These are phyloP conservation scores for Colletotrichum viniferum DNA, from an alignment of 2,329 filamentous ascomycete species.

Conservation along the genomic window DNA sequence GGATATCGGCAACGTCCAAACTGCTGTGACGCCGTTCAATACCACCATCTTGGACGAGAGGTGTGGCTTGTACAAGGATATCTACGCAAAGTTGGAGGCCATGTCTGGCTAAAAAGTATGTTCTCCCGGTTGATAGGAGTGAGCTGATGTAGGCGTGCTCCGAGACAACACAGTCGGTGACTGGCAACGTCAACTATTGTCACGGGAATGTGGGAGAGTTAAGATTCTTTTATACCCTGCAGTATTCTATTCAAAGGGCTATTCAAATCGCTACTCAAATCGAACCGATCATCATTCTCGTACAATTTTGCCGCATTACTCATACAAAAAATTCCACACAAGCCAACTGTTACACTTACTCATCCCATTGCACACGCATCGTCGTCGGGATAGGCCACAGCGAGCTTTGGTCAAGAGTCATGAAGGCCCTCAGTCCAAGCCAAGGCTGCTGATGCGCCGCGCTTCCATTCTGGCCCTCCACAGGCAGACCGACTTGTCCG, in stretches of 20 bases:
- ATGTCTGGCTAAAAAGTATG: background rate
- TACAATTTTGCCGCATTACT: background rate
- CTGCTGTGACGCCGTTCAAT: conserved; percentile 23
- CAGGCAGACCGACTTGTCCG: conserved; percentile 23
- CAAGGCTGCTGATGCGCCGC: conserved; percentile 9
- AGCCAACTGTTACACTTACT: background rate
- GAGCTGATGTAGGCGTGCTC: background rate
- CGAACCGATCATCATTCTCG: background rate
- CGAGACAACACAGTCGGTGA: background rate
- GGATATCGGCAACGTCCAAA: conserved; percentile 4
- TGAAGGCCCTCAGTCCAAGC: conserved; percentile 26
- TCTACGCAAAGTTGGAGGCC: conserved; percentile 22
- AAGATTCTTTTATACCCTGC: background rate
- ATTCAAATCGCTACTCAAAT: background rate
- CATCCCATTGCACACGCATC: conserved; percentile 27
- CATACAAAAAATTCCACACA: background rate
- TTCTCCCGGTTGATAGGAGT: background rate
- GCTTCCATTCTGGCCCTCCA: conserved; percentile 2
- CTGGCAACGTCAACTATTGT: background rate
- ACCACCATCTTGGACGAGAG: conserved; percentile 21
- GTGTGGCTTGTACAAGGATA: conserved; percentile 23
- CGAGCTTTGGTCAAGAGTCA: conserved; percentile 28
- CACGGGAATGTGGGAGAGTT: background rate
- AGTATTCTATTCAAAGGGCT: background rate
- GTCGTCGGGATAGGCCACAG: conserved; percentile 27